phyloP scores from a whole-genome alignment of 495 filamentous ascomycete species.

The Xylaria nigripes region DNA sequence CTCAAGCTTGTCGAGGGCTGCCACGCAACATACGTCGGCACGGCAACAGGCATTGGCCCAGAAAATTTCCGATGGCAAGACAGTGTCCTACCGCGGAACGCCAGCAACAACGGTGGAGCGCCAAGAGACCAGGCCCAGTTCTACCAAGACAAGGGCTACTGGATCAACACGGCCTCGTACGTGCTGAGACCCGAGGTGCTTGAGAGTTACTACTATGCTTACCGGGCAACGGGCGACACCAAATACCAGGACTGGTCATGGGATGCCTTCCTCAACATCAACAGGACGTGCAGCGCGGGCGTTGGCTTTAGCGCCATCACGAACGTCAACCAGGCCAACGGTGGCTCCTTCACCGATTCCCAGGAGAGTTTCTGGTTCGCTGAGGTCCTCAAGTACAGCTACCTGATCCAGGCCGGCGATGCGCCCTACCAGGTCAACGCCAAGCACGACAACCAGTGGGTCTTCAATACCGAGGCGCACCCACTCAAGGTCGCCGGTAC shows the following conservation, averaged over 20 bases:
- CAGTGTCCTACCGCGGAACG: slow-evolving; percentile 26
- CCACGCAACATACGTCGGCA: slow-evolving; percentile 62
- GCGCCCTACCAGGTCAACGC: slow-evolving; percentile 57
- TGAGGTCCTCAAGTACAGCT: slow-evolving; percentile 82
- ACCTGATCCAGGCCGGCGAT: slow-evolving; percentile 59
- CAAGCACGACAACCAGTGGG: slow-evolving; percentile 53
- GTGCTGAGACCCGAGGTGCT: slow-evolving; percentile 76
- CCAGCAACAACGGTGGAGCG: slow-evolving; percentile 31
- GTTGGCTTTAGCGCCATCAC: slow-evolving; percentile 59
- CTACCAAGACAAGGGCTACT: slow-evolving; percentile 63
- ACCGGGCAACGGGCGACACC: slow-evolving; percentile 61
- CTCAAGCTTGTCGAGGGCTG: slow-evolving; percentile 66
- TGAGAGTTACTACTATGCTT: slow-evolving; percentile 85
- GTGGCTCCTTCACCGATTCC: slow-evolving; percentile 56
- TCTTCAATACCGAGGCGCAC: slow-evolving; percentile 83
- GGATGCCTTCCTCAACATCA: slow-evolving; percentile 69
- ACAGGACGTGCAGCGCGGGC: slow-evolving; percentile 51
- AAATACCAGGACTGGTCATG: slow-evolving; percentile 80
- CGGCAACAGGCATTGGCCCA: slow-evolving; percentile 67
- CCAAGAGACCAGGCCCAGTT: slow-evolving; percentile 46
- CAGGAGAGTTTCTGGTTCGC: slow-evolving; percentile 91
- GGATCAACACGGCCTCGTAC: slow-evolving; percentile 54
- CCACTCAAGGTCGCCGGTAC: slow-evolving; percentile 52
- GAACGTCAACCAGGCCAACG: slow-evolving; percentile 56
- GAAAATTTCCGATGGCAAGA: slow-evolving; percentile 69